Conservation (phyloP, 176 grass and related monocot species). For the Oryza rufipogon region DNA sequence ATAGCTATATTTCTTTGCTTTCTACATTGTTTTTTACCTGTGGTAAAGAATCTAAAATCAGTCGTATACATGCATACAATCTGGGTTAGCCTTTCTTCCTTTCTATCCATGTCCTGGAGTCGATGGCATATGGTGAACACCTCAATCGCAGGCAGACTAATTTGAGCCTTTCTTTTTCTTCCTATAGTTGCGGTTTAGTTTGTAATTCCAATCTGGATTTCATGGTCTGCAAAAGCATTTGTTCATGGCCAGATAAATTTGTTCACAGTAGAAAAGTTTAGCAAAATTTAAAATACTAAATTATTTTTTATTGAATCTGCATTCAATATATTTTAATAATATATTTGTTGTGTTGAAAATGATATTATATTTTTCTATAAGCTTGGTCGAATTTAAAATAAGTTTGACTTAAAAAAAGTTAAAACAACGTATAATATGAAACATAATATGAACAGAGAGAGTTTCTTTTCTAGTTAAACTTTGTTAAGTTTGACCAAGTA, state of each 20-base stretch:
- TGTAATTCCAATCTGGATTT: not conserved
- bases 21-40: slow-evolving; percentile 8
- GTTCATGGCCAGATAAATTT: not conserved
- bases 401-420: too few relatives aligned
- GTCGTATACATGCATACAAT: not conserved
- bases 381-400: too few relatives aligned
- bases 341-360: too few relatives aligned
- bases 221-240: not conserved
- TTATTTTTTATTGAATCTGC: too few relatives aligned
- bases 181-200: not conserved
- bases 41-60: not conserved
- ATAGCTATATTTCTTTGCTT: slow-evolving; percentile 38
- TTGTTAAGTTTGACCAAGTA: too few relatives aligned
- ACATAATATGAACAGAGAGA: too few relatives aligned
- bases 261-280: too few relatives aligned
- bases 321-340: too few relatives aligned
- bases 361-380: too few relatives aligned
- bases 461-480: too few relatives aligned
- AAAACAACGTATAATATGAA: too few relatives aligned
- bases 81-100: not conserved
- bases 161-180: not conserved
- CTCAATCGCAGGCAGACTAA: not conserved
- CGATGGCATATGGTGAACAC: not conserved
- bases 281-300: too few relatives aligned
- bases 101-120: not conserved